Evolutionary conservation across 2,329 filamentous ascomycete genomes (phyloP).

Genomic region (Zymoseptoria tritici): DNA sequence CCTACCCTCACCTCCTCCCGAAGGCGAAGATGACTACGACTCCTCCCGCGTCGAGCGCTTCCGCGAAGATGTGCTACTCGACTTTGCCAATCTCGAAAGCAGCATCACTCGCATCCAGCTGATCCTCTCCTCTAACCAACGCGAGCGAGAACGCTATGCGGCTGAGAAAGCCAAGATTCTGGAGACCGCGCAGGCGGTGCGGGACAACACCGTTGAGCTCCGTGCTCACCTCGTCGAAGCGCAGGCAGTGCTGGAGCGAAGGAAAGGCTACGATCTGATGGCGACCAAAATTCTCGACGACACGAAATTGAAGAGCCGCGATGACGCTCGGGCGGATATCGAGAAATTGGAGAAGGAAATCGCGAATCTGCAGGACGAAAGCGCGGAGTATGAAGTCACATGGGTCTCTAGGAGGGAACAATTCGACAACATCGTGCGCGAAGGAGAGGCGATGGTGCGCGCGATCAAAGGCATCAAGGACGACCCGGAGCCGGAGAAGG

Average conservation of each 20-base stretch:
- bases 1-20: conserved; percentile 60
- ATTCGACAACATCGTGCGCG: conserved; percentile 81
- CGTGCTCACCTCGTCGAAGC: conserved; percentile 69
- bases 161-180: conserved; percentile 73
- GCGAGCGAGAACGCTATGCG: conserved; percentile 76
- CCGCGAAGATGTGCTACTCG: conserved; percentile 74
- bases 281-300: conserved; percentile 82
- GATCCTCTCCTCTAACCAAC: conserved; percentile 71
- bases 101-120: conserved; percentile 84
- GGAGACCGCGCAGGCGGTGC: conserved; percentile 67
- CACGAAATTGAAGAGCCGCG: conserved; percentile 69
- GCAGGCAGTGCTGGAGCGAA: conserved; percentile 64
- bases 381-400: conserved; percentile 68
- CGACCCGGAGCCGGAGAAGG: conserved; percentile 80
- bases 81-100: conserved; percentile 82
- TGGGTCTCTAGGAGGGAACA: conserved; percentile 81
- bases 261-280: conserved; percentile 80
- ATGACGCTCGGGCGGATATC: conserved; percentile 71
- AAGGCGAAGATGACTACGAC: conserved; percentile 33
- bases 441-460: conserved; percentile 76
- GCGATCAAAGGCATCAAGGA: conserved; percentile 93
- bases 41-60: conserved; percentile 49
- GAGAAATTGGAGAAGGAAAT: conserved; percentile 84
- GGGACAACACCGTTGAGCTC: conserved; percentile 65
- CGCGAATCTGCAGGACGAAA: conserved; percentile 76